Evolutionary conservation across 2,329 filamentous ascomycete species (phyloP).

Genomic region (Apiospora saccharicola): DNA sequence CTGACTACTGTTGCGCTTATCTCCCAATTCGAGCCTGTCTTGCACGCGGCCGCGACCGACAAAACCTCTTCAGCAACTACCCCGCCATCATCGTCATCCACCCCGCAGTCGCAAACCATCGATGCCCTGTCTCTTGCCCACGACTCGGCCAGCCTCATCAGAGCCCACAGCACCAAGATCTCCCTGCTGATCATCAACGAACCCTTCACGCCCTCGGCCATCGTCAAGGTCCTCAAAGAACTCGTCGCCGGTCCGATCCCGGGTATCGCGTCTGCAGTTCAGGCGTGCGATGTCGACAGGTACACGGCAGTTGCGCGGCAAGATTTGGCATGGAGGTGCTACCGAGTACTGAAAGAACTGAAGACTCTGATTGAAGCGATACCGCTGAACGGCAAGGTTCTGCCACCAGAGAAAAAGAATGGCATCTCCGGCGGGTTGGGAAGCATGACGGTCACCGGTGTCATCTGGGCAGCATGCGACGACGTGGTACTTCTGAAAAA

Average conservation of each 20-base stretch:
- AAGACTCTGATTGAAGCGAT: constrained; percentile 67
- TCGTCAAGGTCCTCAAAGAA: constrained; percentile 73
- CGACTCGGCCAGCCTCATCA: constrained; percentile 76
- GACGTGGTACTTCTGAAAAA: constrained; percentile 68
- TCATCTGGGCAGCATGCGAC: constrained; percentile 87
- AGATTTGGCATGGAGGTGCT: constrained; percentile 68
- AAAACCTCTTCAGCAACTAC: constrained; percentile 32
- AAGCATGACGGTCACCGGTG: constrained; percentile 72
- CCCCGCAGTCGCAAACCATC: constrained; percentile 42
- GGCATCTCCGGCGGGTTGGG: constrained; percentile 54
- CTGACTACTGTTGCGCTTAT: constrained; percentile 49
- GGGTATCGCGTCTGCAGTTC: constrained; percentile 73
- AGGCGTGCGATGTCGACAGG: constrained; percentile 66
- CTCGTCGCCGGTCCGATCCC: constrained; percentile 78
- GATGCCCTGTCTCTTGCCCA: constrained; percentile 73
- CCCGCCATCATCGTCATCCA: constrained; percentile 29
- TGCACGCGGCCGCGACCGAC: constrained; percentile 49
- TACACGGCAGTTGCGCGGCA: constrained; percentile 70
- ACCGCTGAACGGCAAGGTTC: constrained; percentile 62
- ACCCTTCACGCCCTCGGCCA: constrained; percentile 82
- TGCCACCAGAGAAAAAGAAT: constrained; percentile 56
- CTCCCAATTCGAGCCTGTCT: constrained; percentile 50
- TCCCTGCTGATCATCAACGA: constrained; percentile 86
- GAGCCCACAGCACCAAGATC: constrained; percentile 85
- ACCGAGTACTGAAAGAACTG: constrained; percentile 69